A percentile compares a stretch with the other conserved stretches of the same genome.
phyloP scores from a whole-genome alignment of 495 filamentous ascomycete species.

The Neurospora pannonica region DNA sequence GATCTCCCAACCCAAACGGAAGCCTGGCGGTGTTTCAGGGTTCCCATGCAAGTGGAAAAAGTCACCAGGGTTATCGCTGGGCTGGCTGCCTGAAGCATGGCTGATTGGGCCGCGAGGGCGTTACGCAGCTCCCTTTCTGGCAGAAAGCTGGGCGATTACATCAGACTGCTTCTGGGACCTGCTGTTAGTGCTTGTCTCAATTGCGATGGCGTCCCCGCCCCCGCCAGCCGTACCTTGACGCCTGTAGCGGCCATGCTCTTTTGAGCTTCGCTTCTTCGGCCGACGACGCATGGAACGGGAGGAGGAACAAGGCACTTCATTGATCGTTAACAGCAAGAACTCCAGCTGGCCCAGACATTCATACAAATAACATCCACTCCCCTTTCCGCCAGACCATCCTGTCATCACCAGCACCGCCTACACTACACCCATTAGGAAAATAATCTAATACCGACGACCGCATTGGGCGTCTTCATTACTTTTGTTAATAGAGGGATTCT shows the following conservation, averaged over 20 bases:
- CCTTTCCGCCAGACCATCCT: constrained; percentile 2
- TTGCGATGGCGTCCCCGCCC: not conserved
- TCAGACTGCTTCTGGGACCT: constrained; percentile 10
- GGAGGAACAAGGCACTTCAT: not conserved
- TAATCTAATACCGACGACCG: not conserved
- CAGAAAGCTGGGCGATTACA: constrained; percentile 12
- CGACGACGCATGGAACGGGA: not conserved
- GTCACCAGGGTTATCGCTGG: not conserved
- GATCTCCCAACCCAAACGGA: not conserved
- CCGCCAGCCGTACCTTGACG: not conserved
- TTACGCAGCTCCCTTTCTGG: constrained; percentile 18
- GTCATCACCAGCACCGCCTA: not conserved
- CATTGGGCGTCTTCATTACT: not conserved
- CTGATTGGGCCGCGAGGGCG: constrained; percentile 20
- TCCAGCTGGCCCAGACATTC: not conserved
- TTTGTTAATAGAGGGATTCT: not conserved
- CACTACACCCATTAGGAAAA: not conserved
- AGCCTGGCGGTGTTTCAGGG: not conserved
- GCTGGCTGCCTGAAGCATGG: constrained; percentile 18
- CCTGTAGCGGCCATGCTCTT: not conserved
- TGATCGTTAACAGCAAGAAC: not conserved
- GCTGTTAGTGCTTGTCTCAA: not conserved
- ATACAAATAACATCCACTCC: not conserved
- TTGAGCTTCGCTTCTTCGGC: not conserved
- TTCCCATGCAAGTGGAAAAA: not conserved